Percentiles rank a stretch among this genome's conserved stretches.
phyloP scores from a whole-genome alignment of 1,284 basidiomycete species.

The Tilletiopsis washingtonensis region DNA sequence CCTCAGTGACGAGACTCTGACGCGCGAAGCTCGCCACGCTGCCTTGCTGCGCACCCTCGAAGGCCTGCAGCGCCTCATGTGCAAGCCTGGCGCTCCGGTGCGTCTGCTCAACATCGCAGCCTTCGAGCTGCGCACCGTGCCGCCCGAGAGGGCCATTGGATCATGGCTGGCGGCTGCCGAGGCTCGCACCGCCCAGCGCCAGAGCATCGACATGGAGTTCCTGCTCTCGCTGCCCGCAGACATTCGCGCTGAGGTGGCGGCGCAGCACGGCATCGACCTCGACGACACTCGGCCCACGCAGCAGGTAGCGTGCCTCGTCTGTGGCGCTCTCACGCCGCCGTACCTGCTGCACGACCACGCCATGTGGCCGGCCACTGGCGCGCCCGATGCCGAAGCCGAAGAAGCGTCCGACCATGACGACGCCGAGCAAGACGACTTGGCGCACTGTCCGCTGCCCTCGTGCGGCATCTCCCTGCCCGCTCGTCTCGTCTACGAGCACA shows the following conservation, averaged over 20 bases:
- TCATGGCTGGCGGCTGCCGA: too few relatives aligned
- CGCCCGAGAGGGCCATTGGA: constrained; percentile 17
- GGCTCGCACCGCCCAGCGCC: neutral
- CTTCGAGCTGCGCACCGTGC: constrained; percentile 18
- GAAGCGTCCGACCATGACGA: too few relatives aligned
- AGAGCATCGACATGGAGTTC: constrained; percentile 17
- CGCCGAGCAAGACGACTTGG: too few relatives aligned
- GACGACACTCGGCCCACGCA: neutral
- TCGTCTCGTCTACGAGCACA: too few relatives aligned
- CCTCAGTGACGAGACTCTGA: neutral
- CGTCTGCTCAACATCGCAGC: constrained; percentile 40
- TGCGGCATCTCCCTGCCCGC: too few relatives aligned
- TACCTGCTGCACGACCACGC: constrained; percentile 42
- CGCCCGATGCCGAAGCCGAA: too few relatives aligned
- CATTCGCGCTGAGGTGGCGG: constrained; percentile 21
- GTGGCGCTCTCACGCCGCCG: neutral
- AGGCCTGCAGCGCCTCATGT: constrained; percentile 2
- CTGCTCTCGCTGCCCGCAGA: constrained; percentile 20
- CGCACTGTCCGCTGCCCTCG: too few relatives aligned
- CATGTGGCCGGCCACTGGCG: constrained; percentile 16
- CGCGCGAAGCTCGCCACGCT: neutral
- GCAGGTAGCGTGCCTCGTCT: neutral
- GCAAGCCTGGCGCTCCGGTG: constrained; percentile 20
- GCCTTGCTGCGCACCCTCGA: neutral
- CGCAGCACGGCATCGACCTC: constrained; percentile 18